Conservation (phyloP, 805 yeast genomes). For the Lachancea kluyveri region DNA sequence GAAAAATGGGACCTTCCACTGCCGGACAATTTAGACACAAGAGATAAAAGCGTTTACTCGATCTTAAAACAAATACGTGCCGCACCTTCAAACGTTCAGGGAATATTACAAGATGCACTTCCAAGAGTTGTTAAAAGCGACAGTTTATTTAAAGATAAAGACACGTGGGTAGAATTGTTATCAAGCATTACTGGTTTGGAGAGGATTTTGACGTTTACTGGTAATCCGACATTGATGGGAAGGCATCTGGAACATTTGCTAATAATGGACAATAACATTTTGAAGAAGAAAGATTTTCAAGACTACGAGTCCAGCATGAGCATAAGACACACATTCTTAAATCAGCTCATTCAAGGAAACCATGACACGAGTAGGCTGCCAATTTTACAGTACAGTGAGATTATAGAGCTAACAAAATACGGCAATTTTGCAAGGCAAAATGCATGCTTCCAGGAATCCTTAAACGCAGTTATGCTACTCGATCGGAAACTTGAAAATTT, state of each 20-base stretch:
- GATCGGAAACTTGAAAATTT: slow-evolving; percentile 1
- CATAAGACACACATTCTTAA: slow-evolving; percentile 14
- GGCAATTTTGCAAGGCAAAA: slow-evolving; percentile 1
- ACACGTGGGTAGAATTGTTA: slow-evolving; percentile 19
- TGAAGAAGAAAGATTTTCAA: slow-evolving; percentile 9
- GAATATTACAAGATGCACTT: slow-evolving; percentile 1
- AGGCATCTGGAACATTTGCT: slow-evolving; percentile 2
- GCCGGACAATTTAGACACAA: slow-evolving; percentile 32
- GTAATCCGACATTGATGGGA: not conserved
- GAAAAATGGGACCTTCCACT: slow-evolving; percentile 70
- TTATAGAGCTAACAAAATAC: slow-evolving; percentile 5
- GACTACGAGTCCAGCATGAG: slow-evolving; percentile 12
- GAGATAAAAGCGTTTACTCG: slow-evolving; percentile 45
- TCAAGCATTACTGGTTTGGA: slow-evolving; percentile 12
- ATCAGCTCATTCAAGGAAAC: not conserved
- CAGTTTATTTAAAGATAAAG: slow-evolving; percentile 7
- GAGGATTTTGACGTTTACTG: slow-evolving; percentile 3
- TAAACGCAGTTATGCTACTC: slow-evolving; percentile 8
- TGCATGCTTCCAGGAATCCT: slow-evolving; percentile 3
- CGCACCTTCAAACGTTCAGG: slow-evolving; percentile 7
- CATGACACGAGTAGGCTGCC: not conserved
- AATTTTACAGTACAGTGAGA: slow-evolving; percentile 1
- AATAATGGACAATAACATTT: slow-evolving; percentile 4
- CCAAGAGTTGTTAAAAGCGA: slow-evolving; percentile 6
- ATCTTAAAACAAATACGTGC: slow-evolving; percentile 44